Percentiles rank a stretch among this genome's conserved stretches.
phyloP scores from a whole-genome alignment of 805 yeast species.

The Nakazawaea sp. region DNA sequence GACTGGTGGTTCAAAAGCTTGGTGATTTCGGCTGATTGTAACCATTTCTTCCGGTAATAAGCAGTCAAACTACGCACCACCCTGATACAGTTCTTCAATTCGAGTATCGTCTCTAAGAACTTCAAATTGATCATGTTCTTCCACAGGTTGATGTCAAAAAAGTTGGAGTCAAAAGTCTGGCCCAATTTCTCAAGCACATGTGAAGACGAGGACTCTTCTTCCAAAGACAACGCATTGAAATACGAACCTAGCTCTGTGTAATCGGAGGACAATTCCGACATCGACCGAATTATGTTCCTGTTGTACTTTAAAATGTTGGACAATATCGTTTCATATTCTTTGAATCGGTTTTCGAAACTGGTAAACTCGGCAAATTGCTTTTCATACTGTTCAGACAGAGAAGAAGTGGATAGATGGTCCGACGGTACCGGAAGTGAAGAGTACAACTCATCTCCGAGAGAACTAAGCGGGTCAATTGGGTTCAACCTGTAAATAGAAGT shows the following conservation, averaged over 20 bases:
- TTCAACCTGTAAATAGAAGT: constrained; percentile 49
- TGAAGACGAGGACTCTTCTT: constrained; percentile 27
- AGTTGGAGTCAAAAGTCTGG: constrained; percentile 72
- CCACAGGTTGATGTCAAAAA: constrained; percentile 40
- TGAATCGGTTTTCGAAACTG: constrained; percentile 23
- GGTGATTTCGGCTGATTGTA: constrained; percentile 23
- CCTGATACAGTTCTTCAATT: constrained; percentile 24
- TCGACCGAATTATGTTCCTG: constrained; percentile 36
- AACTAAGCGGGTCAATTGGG: constrained; percentile 49
- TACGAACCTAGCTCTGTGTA: constrained; percentile 45
- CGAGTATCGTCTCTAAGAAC: constrained; percentile 26
- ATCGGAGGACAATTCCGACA: constrained; percentile 39
- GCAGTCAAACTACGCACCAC: constrained; percentile 24
- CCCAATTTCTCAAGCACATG: constrained; percentile 68
- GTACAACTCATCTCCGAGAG: constrained; percentile 49
- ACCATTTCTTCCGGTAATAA: constrained; percentile 25
- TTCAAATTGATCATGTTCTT: constrained; percentile 20
- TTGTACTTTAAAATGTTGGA: constrained; percentile 30
- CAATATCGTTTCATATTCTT: constrained; percentile 24
- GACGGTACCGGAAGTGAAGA: constrained; percentile 57
- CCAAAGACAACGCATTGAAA: constrained; percentile 47
- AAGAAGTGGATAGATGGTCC: constrained; percentile 19
- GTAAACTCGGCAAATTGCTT: constrained; percentile 21
- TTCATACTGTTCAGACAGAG: constrained; percentile 15
- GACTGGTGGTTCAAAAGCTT: constrained; percentile 19